Evolutionary conservation across 192 early-diverging fungal species (phyloP).

Genomic region (Coemansia sp.): DNA sequence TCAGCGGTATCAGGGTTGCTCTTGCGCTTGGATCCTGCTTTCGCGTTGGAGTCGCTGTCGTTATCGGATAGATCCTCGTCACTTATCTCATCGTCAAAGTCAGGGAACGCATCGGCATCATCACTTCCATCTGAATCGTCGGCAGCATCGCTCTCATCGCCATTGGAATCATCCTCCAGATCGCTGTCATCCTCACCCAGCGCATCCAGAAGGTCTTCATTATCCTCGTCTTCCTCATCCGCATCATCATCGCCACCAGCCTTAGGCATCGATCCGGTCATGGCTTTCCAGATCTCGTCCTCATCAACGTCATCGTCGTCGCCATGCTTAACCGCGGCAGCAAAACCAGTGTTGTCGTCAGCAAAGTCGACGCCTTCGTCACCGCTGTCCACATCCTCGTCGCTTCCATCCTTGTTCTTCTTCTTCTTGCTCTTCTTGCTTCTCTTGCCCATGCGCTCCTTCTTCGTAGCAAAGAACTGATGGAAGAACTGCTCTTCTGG

Average conservation of each 20-base stretch:
- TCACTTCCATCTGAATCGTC: constrained; percentile 61
- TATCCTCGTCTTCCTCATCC: constrained; percentile 51
- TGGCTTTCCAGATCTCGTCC: constrained; percentile 89
- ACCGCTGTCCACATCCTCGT: constrained; percentile 14
- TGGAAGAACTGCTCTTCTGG: constrained; percentile 48
- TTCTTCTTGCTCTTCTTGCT: constrained; percentile 49
- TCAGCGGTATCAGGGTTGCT: constrained; percentile 13
- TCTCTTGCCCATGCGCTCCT: constrained; percentile 34
- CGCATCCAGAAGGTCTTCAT: constrained; percentile 53
- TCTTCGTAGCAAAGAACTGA: constrained; percentile 49
- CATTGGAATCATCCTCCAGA: constrained; percentile 50
- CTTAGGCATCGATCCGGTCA: constrained; percentile 68
- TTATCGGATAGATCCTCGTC: constrained; percentile 2
- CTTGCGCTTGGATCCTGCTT: constrained; percentile 42
- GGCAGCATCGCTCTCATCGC: constrained; percentile 48
- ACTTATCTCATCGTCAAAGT: constrained; percentile 29
- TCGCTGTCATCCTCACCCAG: constrained; percentile 42
- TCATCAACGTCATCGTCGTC: constrained; percentile 62
- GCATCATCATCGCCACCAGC: constrained; percentile 58
- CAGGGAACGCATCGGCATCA: constrained; percentile 35
- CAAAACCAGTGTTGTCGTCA: constrained; percentile 51
- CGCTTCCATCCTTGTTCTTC: background rate
- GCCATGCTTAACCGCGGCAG: constrained; percentile 26
- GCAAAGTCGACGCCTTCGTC: constrained; percentile 55
- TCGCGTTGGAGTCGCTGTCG: constrained; percentile 10